Evolutionary conservation across 345 rosid species (phyloP), one percentile per base, ranked within the genome.

Genomic region (Acer yangbiense): DNA sequence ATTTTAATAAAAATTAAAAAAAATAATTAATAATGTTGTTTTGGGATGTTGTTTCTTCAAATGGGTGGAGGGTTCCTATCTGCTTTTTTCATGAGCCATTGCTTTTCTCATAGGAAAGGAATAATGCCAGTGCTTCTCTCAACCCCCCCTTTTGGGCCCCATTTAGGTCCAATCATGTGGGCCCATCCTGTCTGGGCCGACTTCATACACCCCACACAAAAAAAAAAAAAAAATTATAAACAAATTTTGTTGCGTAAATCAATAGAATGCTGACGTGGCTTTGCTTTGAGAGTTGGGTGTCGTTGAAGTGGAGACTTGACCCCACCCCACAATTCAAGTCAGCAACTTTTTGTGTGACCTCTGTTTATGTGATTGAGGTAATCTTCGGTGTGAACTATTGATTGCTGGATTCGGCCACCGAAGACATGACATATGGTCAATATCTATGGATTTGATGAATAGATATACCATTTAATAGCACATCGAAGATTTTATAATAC

Each of bases 71-170:
- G 86, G 88, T 80, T 82, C 70, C 87, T 17, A 80, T 85, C 87
- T 74, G 60, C 84, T 82, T 83, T 86, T 76, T 23, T 67, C 76
- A 2, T 4, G 74, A 80, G 79, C 88, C 86, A 76, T 84, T 85
- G 85, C 89, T 88, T 90, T 88, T 83, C 35, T 79, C 85, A 71
- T 70, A 78, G 94, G 80, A 69, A 86, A 86, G 88, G 88, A 86
- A 89, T 86, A 83, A 82, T 84, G 86, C 79, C 81, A 84, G 82
- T 80, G 83, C 82, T 77, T 79, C 81, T 78, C 76, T 65, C 77
- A 81, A 76, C 76, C 82, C 54, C 52, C 10, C 11, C 9, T 77
- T 76, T 75, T 79, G 88, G 90, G 86, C 74, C 92, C 92, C 91
- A 79, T 78, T 29, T 52, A 2, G 63, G 79, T 82, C 84, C 84